These are phyloP conservation scores for Epichloe glyceriae DNA, from an alignment of 2,329 filamentous ascomycete genomes.

Conservation along the genomic window DNA sequence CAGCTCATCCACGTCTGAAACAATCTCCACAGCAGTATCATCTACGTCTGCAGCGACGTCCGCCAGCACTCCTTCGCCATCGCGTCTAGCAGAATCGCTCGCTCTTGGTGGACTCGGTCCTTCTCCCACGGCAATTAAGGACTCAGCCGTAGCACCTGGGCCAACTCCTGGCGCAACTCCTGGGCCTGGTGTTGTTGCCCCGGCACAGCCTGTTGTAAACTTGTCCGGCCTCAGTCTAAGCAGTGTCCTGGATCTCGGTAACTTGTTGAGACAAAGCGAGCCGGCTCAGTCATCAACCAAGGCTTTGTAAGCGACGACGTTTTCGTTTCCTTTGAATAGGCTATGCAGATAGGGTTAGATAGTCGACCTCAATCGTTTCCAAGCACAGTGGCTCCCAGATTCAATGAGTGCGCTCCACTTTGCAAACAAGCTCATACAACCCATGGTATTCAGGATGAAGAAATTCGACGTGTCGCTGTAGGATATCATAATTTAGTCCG, in stretches of 20 bases:
- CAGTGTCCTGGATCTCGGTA: conserved; percentile 32
- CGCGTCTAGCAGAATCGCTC: not conserved
- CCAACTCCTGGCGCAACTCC: conserved; percentile 1
- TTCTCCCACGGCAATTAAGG: not conserved
- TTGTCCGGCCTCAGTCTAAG: conserved; percentile 28
- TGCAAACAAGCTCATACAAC: not conserved
- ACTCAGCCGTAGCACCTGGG: conserved; percentile 4
- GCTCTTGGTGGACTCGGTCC: not conserved
- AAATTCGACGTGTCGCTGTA: not conserved
- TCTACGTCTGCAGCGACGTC: conserved; percentile 2
- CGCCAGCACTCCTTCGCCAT: not conserved
- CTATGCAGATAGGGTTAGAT: not conserved
- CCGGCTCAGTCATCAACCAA: not conserved
- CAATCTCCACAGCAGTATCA: conserved; percentile 3
- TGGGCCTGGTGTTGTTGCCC: conserved; percentile 9
- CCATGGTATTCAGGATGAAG: not conserved
- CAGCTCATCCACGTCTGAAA: not conserved
- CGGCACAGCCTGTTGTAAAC: conserved; percentile 19
- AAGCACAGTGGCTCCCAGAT: not conserved
- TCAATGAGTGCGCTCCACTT: not conserved
- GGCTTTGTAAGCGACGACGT: not conserved
- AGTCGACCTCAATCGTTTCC: not conserved
- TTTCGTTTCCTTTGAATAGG: not conserved
- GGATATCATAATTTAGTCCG: not conserved
- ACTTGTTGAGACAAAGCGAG: conserved; percentile 14